These are phyloP conservation scores for Microbotryum scabiosae DNA, from an alignment of 1,284 basidiomycete species.

Conservation along the genomic window DNA sequence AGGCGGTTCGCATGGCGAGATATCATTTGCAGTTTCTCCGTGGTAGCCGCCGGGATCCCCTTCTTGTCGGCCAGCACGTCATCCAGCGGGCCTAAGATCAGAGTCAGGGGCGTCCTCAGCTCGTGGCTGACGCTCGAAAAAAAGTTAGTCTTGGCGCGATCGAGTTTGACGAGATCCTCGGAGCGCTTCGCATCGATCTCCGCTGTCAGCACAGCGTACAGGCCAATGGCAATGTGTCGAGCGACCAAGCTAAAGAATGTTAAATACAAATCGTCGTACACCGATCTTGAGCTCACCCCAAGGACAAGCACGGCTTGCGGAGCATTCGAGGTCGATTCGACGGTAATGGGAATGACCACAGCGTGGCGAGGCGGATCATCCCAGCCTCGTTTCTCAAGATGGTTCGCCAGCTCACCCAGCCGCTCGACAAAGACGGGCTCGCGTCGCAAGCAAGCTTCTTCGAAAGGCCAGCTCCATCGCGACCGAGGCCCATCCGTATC, in stretches of 20 bases:
- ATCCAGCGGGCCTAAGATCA: slow-evolving; percentile 37
- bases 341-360: slow-evolving; percentile 40
- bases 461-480: slow-evolving; percentile 22
- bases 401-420: slow-evolving; percentile 12
- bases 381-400: slow-evolving; percentile 36
- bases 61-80: slow-evolving; percentile 34
- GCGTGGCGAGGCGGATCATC: slow-evolving; percentile 40
- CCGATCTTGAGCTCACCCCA: slow-evolving; percentile 39
- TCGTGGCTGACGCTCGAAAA: slow-evolving; percentile 42
- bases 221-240: slow-evolving; percentile 21
- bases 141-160: slow-evolving; percentile 38
- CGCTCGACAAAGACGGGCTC: slow-evolving; percentile 24
- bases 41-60: too few relatives aligned
- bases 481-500: slow-evolving; percentile 11
- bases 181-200: slow-evolving; percentile 40
- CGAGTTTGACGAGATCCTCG: slow-evolving; percentile 42
- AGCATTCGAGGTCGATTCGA: slow-evolving; percentile 35
- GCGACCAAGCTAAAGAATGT: slow-evolving; percentile 22
- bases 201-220: slow-evolving; percentile 31
- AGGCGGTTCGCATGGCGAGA: slow-evolving; percentile 20
- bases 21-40: slow-evolving; percentile 35
- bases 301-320: slow-evolving; percentile 40
- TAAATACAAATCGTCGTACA: slow-evolving; percentile 13
- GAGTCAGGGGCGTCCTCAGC: slow-evolving; percentile 41
- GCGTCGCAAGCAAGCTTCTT: slow-evolving; percentile 20